Evolutionary conservation across 129 eudicot genomes (phyloP).

Genomic region (Gnaphalium uliginosum): DNA sequence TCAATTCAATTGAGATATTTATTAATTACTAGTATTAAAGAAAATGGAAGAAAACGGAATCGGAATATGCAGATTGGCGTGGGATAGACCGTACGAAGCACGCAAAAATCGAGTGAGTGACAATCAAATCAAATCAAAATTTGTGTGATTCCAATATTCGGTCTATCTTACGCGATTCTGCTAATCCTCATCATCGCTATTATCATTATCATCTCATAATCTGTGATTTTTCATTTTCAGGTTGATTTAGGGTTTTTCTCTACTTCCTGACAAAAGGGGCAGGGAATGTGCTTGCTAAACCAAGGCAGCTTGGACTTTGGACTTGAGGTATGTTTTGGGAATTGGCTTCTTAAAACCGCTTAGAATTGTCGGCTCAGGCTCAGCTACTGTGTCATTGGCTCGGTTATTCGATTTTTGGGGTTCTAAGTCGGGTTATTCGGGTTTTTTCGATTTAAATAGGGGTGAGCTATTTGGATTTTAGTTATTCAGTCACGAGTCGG

Average conservation of each 20-base stretch:
- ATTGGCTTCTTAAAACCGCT: no score
- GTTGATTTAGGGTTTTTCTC: constrained; percentile 13
- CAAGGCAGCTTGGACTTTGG: no score
- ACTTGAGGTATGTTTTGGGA: no score
- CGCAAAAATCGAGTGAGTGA: constrained; percentile 48
- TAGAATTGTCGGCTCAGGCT: no score
- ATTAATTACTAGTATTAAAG: neutral
- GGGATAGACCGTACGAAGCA: constrained; percentile 97
- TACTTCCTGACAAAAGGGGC: neutral
- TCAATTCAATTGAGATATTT: neutral
- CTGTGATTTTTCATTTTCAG: neutral
- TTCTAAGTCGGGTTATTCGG: no score
- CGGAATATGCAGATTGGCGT: constrained; percentile 70
- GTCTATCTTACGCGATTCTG: constrained; percentile 99
- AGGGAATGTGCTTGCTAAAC: neutral
- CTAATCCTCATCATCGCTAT: constrained; percentile 23
- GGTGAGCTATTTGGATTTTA: no score
- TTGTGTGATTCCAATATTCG: constrained; percentile 16
- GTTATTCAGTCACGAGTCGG: no score
- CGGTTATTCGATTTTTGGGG: no score
- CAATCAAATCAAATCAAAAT: constrained; percentile 2
- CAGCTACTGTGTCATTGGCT: no score
- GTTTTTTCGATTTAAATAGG: no score
- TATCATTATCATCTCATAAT: neutral
- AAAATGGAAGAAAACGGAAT: neutral